Evolutionary conservation across 2,329 filamentous ascomycete species (phyloP), one percentile per base, ranked within the genome.

Genomic region (Ceratocystis cacaofunesta): DNA sequence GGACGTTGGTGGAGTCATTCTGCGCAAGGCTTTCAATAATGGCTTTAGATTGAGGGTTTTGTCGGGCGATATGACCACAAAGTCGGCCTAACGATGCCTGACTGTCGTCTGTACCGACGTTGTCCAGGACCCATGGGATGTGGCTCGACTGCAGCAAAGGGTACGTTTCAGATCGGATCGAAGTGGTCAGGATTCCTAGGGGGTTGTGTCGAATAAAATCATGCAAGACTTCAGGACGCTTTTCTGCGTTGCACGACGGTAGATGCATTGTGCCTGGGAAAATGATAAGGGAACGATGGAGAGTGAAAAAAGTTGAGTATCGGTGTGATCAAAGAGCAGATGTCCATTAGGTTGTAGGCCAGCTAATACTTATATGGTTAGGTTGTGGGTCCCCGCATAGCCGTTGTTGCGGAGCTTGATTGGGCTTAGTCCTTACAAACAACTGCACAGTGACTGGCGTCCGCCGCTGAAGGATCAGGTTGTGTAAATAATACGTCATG

Each of bases 41-140:
- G 22, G 79, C 78, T 71, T 87, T 86, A 70, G 76, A 75, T 69
- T 88, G 85, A 0, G 85, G 85, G 69, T 89, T 89, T 44, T 77
- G 76, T 36, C 80, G 76, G 0, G 85, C 85, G 32, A 88, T 72
- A 69, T 89, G 86, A 2, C 83, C 85, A 2, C 84, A 78, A 2
- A 89, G 76, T 2, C 70, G 71, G 1, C 76, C 77, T 0, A 77
- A 71, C n/a, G 78, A 75, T 0, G 74, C 74, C 61, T 76, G 74
- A 67, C 71, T 75, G 7, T 22, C 48, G 48, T 19, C 19, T 2
- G 70, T 52, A 43, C 78, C 74, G 67, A 79, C 75, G 7, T 79
- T 70, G 67, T 86, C 82, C 0, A 87, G 73, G 0, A 86, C 70
- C 69, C 78, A 86, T 0, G 84, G 84, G 19, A 87, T 80, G 69